These are phyloP conservation scores for Coemansia sp. DNA, from an alignment of 192 early-diverging fungal genomes.

Conservation along the genomic window DNA sequence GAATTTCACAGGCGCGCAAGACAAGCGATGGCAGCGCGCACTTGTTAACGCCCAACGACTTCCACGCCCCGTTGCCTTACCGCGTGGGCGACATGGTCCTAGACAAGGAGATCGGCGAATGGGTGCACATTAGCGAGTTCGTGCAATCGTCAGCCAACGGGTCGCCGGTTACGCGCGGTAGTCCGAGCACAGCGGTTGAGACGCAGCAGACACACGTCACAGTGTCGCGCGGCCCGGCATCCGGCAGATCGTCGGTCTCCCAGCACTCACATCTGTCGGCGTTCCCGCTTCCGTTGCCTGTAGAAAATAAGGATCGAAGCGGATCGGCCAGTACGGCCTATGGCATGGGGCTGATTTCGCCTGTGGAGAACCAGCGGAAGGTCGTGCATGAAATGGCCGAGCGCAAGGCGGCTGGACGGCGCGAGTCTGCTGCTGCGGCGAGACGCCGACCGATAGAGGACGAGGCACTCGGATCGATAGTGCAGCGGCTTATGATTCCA, in stretches of 20 bases:
- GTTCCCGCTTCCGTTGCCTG: slow-evolving; percentile 43
- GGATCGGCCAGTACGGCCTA: slow-evolving; percentile 12
- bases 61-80: slow-evolving; percentile 32
- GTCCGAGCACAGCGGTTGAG: neutral
- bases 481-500: slow-evolving; percentile 47
- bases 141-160: slow-evolving; percentile 9
- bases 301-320: neutral
- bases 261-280: slow-evolving; percentile 37
- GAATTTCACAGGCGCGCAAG: slow-evolving; percentile 37
- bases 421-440: slow-evolving; percentile 12
- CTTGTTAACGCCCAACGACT: slow-evolving; percentile 39
- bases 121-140: slow-evolving; percentile 48
- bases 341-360: slow-evolving; percentile 46
- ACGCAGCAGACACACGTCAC: neutral
- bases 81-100: slow-evolving; percentile 53
- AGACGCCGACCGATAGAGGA: slow-evolving; percentile 35
- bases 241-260: slow-evolving; percentile 43
- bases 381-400: slow-evolving; percentile 48
- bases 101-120: slow-evolving; percentile 39
- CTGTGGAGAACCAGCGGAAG: slow-evolving; percentile 39
- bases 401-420: slow-evolving; percentile 20
- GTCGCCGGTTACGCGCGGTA: slow-evolving; percentile 12
- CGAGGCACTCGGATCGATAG: slow-evolving; percentile 49
- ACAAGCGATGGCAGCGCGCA: slow-evolving; percentile 46
- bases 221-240: slow-evolving; percentile 23